A percentile compares a stretch with the other conserved stretches of the same genome.
Evolutionary conservation across 1,284 basidiomycete genomes (phyloP).

Genomic region (Ceratobasidium sp.): DNA sequence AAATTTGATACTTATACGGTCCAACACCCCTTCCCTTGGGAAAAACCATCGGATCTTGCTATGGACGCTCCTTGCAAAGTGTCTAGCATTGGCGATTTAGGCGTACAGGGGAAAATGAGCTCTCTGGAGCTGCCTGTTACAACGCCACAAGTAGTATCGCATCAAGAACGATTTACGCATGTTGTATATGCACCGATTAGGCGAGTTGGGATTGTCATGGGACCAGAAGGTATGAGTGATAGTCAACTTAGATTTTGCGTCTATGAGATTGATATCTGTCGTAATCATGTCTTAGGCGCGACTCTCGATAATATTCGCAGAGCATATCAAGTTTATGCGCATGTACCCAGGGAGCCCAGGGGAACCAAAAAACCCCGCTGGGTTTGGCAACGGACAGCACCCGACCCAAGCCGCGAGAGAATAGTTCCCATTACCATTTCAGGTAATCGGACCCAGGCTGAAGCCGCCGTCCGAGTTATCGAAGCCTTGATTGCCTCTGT

Average conservation of each 20-base stretch:
- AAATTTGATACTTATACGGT: too few species aligned
- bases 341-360: not conserved
- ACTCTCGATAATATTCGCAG: conserved; percentile 6
- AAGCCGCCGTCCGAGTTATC: not conserved
- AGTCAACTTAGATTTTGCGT: too few species aligned
- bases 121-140: too few species aligned
- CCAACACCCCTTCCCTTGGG: too few species aligned
- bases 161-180: not conserved
- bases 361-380: not conserved
- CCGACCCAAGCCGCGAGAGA: not conserved
- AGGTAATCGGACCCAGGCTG: not conserved
- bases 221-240: not conserved
- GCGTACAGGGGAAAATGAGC: too few species aligned
- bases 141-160: too few species aligned
- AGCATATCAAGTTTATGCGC: not conserved
- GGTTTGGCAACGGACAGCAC: too few species aligned
- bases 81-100: too few species aligned
- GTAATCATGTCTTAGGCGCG: not conserved
- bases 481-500: not conserved
- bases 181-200: not conserved
- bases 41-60: too few species aligned
- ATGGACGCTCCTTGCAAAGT: too few species aligned
- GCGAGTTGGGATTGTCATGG: not conserved
- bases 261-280: too few species aligned
- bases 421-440: not conserved